A percentile compares a stretch with the other conserved stretches of the same genome.
Conservation (phyloP, 2,329 filamentous ascomycete genomes). For the Sphaceloma murrayae region DNA sequence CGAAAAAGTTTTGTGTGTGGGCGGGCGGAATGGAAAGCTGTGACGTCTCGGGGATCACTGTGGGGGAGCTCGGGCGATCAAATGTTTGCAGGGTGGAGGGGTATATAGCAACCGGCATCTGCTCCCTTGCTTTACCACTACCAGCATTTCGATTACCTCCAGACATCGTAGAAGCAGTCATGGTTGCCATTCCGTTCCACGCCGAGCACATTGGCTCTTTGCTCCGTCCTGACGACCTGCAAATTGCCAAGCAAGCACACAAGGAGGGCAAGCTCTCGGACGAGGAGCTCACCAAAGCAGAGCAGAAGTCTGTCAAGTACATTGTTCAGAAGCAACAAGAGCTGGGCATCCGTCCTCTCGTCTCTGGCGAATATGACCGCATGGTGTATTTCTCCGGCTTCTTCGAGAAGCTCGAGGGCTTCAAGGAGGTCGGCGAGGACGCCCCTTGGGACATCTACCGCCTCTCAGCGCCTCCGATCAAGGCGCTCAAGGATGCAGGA, state of each 20-base stretch:
- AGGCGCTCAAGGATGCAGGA: constrained; percentile 31
- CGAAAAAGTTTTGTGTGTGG: too few species aligned
- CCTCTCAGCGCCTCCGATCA: constrained; percentile 30
- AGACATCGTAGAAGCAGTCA: background rate
- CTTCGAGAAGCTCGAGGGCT: constrained; percentile 32
- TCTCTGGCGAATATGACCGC: constrained; percentile 57
- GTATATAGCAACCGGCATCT: too few species aligned
- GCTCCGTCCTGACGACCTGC: constrained; percentile 53
- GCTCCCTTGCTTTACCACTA: too few species aligned
- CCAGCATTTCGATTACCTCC: too few species aligned
- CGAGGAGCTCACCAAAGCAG: constrained; percentile 50
- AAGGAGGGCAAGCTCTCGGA: constrained; percentile 46
- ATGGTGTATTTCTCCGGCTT: constrained; percentile 33
- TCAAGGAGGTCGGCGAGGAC: constrained; percentile 28
- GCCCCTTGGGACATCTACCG: constrained; percentile 31
- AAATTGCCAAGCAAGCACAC: constrained; percentile 48
- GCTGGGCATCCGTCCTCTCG: constrained; percentile 53
- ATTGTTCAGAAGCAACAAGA: constrained; percentile 56
- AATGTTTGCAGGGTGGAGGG: too few species aligned
- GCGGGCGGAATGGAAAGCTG: too few species aligned
- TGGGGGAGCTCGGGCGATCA: too few species aligned
- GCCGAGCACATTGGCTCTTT: constrained; percentile 67
- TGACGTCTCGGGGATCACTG: background rate
- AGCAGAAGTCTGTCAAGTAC: constrained; percentile 56
- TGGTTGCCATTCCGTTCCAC: constrained; percentile 49